Percentiles rank a stretch among this genome's conserved stretches.
phyloP scores from a whole-genome alignment of 225 moss, liverwort and hornwort genomes.

The Pseudoscleropodium purum region DNA sequence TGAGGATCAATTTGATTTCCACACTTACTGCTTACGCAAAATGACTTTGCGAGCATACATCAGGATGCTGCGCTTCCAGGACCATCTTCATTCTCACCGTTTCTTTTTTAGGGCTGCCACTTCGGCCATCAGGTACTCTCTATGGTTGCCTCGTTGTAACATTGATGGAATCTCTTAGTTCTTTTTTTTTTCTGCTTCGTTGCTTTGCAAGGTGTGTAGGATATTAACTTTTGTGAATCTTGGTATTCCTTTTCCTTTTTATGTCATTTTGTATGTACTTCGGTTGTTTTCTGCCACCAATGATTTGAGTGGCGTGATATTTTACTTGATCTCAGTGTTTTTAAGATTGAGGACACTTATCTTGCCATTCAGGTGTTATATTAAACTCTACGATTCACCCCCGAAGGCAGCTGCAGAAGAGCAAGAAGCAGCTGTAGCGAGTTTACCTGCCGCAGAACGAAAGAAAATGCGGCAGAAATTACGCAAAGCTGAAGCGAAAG shows the following conservation, averaged over 20 bases:
- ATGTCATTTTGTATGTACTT: neutral
- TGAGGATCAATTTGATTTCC: conserved; percentile 98
- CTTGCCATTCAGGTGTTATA: conserved; percentile 53
- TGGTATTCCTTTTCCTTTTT: neutral
- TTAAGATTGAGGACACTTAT: conserved; percentile 1
- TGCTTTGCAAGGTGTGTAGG: neutral
- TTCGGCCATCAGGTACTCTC: conserved; percentile 58
- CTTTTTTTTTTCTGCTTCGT: neutral
- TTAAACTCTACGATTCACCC: conserved; percentile 77
- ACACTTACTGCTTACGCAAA: conserved; percentile 93
- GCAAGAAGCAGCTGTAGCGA: conserved; percentile 83
- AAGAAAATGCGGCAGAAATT: conserved; percentile 86
- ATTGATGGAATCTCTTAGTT: neutral
- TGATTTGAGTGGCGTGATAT: neutral
- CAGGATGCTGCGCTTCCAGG: conserved; percentile 96
- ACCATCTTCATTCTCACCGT: conserved; percentile 84
- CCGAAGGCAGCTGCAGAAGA: conserved; percentile 91
- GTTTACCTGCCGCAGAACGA: conserved; percentile 73
- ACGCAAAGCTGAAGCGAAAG: conserved; percentile 91
- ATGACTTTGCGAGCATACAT: conserved; percentile 98
- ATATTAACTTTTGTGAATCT: neutral
- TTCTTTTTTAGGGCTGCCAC: conserved; percentile 91
- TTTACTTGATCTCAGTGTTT: neutral
- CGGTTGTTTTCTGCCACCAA: neutral
- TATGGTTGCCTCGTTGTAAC: neutral